Evolutionary conservation across 176 grass and related monocot genomes (phyloP).

Genomic region (Otatea glauca): DNA sequence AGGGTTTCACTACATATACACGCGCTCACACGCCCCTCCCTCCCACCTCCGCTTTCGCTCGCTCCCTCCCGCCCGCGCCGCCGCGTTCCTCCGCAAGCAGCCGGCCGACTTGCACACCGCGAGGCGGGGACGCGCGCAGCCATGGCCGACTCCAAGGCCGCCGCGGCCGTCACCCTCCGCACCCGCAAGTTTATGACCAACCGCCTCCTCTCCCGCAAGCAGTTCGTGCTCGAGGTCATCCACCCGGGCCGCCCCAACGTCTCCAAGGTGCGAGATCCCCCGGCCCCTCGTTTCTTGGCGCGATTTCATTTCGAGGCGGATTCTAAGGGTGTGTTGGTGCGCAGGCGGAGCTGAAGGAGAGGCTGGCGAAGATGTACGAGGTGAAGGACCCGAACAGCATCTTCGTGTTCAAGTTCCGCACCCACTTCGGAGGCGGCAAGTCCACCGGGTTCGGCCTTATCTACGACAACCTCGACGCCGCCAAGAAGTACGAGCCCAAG

Average conservation of each 20-base stretch:
- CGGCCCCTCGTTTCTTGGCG: neutral
- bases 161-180: constrained; percentile 68
- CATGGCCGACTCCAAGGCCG: constrained; percentile 79
- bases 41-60: neutral
- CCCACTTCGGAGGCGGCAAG: constrained; percentile 96
- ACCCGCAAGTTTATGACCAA: constrained; percentile 99
- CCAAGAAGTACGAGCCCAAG: constrained; percentile 94
- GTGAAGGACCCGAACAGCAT: constrained; percentile 89
- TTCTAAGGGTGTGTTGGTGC: neutral
- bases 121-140: constrained; percentile 16
- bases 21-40: neutral
- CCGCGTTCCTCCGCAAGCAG: constrained; percentile 1
- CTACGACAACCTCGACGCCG: constrained; percentile 77
- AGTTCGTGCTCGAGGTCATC: constrained; percentile 97
- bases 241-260: constrained; percentile 91
- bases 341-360: constrained; percentile 89
- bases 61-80: neutral
- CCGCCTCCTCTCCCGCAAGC: constrained; percentile 85
- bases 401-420: constrained; percentile 97
- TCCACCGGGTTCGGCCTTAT: constrained; percentile 92
- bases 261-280: constrained; percentile 67
- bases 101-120: constrained; percentile 35
- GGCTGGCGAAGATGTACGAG: constrained; percentile 70
- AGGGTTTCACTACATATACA: constrained; percentile 52
- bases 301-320: neutral